These are phyloP conservation scores for Talaromyces adpressus DNA, from an alignment of 495 filamentous ascomycete species.

Conservation along the genomic window DNA sequence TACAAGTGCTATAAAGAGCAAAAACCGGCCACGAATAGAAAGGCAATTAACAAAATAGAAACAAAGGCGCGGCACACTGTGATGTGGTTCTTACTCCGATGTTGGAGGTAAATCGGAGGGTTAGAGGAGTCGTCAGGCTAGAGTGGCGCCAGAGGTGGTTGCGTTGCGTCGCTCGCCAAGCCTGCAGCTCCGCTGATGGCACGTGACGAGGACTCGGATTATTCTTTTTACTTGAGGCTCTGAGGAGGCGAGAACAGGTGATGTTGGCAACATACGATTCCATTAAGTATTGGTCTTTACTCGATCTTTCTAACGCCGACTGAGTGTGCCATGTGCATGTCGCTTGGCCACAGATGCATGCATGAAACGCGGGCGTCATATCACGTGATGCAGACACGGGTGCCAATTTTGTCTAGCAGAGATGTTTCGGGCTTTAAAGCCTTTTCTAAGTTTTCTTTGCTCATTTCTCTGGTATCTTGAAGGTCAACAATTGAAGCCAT, in stretches of 20 bases:
- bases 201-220: slow-evolving; percentile 1
- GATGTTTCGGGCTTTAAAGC: too few relatives aligned
- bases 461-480: too few relatives aligned
- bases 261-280: neutral
- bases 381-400: neutral
- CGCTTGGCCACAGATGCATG: neutral
- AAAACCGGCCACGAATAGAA: neutral
- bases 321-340: neutral
- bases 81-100: neutral
- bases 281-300: neutral
- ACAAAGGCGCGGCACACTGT: neutral
- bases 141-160: neutral
- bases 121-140: neutral
- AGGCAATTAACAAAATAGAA: neutral
- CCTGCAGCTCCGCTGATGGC: neutral
- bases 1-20: neutral
- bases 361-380: neutral
- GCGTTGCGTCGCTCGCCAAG: neutral
- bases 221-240: neutral
- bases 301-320: neutral
- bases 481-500: neutral
- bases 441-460: too few relatives aligned
- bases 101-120: neutral
- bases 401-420: neutral
- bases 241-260: too few relatives aligned